Evolutionary conservation across 164 flowering plant genomes (phyloP).

Genomic region (Tetrastigma voinierianum): DNA sequence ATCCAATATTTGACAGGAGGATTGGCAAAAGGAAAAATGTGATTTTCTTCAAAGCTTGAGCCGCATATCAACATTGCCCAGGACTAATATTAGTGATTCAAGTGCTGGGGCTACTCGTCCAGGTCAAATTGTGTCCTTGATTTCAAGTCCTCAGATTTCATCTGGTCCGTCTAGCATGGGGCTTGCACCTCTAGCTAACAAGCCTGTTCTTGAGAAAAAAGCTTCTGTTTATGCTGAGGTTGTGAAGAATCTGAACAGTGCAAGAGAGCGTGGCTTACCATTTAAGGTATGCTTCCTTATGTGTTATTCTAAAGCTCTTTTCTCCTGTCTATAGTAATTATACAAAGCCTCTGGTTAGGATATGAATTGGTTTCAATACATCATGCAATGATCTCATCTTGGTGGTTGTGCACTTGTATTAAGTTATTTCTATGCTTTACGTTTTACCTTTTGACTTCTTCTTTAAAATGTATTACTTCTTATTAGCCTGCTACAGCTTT

Average conservation of each 20-base stretch:
- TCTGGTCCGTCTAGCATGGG: constrained; percentile 51
- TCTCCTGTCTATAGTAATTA: constrained; percentile 1
- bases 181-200: constrained; percentile 43
- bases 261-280: constrained; percentile 70
- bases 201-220: constrained; percentile 70
- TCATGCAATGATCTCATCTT: constrained; percentile 1
- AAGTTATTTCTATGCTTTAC: background rate
- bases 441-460: constrained; percentile 1
- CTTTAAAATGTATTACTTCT: constrained; percentile 12
- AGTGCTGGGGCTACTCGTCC: constrained; percentile 30
- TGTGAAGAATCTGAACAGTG: constrained; percentile 72
- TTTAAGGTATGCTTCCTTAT: constrained; percentile 55
- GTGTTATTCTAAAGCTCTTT: background rate
- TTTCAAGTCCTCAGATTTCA: constrained; percentile 55
- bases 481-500: constrained; percentile 83
- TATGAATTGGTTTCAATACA: background rate
- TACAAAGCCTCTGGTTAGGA: background rate
- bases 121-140: constrained; percentile 48
- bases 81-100: constrained; percentile 48
- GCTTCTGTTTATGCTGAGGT: constrained; percentile 74
- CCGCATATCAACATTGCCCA: constrained; percentile 78
- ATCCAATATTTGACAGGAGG: constrained; percentile 59
- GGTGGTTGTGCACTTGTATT: background rate
- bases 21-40: constrained; percentile 93
- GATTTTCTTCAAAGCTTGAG: constrained; percentile 90